Evolutionary conservation across 139 green algal genomes (phyloP).

Genomic region (Volvox reticuliferus): DNA sequence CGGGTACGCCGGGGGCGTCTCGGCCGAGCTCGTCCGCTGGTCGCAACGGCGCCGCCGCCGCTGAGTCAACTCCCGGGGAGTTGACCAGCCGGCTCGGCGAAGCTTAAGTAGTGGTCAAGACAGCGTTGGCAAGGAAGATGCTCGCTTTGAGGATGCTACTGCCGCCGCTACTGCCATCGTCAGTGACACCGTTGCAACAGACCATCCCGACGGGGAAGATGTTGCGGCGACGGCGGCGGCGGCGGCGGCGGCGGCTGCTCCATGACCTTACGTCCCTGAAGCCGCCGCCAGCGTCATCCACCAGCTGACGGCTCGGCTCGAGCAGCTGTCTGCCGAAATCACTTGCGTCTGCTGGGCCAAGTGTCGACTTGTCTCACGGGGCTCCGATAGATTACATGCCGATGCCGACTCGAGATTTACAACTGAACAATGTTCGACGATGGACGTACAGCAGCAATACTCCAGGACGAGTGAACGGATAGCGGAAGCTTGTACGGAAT

Average conservation of each 20-base stretch:
- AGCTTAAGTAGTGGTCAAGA: not conserved
- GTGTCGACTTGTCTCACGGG: not conserved
- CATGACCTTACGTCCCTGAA: not conserved
- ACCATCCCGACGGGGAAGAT: not conserved
- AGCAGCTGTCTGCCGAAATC: slow-evolving; percentile 13
- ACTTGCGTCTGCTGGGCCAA: not conserved
- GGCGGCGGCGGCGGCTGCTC: not conserved
- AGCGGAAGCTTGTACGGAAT: not conserved
- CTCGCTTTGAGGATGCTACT: not conserved
- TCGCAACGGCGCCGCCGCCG: too few species aligned
- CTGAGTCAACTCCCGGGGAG: too few species aligned
- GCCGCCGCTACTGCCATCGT: not conserved
- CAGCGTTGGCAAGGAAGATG: not conserved
- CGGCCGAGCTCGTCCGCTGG: not conserved
- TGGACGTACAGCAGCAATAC: not conserved
- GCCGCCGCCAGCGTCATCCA: not conserved
- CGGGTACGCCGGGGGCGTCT: not conserved
- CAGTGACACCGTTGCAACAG: too few species aligned
- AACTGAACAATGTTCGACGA: not conserved
- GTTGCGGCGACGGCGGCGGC: not conserved
- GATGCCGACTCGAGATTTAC: not conserved
- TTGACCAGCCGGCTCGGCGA: not conserved
- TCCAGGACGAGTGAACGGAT: not conserved
- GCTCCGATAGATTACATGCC: not conserved
- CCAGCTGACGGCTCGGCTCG: not conserved